A percentile compares a stretch with the other conserved stretches of the same genome.
phyloP scores from a whole-genome alignment of 2,329 filamentous ascomycete species.

The Knufia petricola region DNA sequence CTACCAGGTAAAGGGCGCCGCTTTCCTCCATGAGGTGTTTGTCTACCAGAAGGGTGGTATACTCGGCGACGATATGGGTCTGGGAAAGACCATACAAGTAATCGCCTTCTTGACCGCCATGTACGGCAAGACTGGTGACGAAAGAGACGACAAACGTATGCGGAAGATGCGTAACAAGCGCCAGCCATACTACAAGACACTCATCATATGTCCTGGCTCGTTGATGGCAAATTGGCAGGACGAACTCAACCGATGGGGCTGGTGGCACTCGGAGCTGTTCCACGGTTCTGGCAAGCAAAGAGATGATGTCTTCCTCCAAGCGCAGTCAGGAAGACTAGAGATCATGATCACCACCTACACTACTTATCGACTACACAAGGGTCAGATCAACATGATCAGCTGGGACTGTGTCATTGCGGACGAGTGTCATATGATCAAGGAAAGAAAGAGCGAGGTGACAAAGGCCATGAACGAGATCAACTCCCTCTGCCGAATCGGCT shows the following conservation, averaged over 20 bases:
- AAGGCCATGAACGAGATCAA: constrained; percentile 86
- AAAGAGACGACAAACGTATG: constrained; percentile 77
- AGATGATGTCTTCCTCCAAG: constrained; percentile 61
- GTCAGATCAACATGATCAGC: constrained; percentile 68
- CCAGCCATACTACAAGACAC: constrained; percentile 69
- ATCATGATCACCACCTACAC: constrained; percentile 90
- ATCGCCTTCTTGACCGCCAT: constrained; percentile 83
- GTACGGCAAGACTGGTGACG: constrained; percentile 88
- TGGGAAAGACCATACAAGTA: constrained; percentile 95
- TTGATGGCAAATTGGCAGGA: constrained; percentile 85
- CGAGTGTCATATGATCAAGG: constrained; percentile 86
- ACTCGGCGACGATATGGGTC: constrained; percentile 91
- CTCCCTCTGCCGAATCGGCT: constrained; percentile 78
- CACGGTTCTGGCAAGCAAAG: constrained; percentile 58
- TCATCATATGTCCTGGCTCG: constrained; percentile 82
- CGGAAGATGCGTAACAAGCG: constrained; percentile 63
- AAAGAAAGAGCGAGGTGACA: constrained; percentile 64
- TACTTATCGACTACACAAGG: constrained; percentile 70
- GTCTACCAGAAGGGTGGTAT: constrained; percentile 86
- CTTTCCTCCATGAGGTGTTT: constrained; percentile 79
- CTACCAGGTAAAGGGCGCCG: constrained; percentile 79
- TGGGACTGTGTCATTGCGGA: constrained; percentile 96
- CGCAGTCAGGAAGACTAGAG: constrained; percentile 67
- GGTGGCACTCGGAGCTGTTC: constrained; percentile 81
- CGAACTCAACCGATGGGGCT: constrained; percentile 84